These are phyloP conservation scores for Chaetomium sp. DNA, from an alignment of 2,329 filamentous ascomycete species.

Conservation along the genomic window DNA sequence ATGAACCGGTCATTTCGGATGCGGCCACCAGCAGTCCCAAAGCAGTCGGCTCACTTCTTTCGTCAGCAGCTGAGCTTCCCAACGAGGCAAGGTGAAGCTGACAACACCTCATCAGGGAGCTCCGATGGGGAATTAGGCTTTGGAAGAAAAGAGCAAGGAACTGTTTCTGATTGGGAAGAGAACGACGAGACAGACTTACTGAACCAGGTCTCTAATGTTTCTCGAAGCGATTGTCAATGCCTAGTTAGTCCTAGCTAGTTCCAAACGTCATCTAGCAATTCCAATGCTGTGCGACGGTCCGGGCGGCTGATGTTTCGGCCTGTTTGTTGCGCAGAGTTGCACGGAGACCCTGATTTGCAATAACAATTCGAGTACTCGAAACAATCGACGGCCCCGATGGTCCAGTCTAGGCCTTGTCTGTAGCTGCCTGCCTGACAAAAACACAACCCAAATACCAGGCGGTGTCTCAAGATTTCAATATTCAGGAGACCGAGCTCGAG, in stretches of 20 bases:
- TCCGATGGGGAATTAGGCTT: not conserved
- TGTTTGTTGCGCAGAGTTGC: not conserved
- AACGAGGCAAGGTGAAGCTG: conserved; percentile 10
- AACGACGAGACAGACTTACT: conserved; percentile 4
- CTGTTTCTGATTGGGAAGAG: conserved; percentile 8
- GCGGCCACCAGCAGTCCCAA: conserved; percentile 1
- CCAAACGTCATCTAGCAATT: not conserved
- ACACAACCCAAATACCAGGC: not conserved
- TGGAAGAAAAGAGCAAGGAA: not conserved
- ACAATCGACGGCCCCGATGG: not conserved
- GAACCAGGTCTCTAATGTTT: not conserved
- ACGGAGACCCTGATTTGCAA: conserved; percentile 5
- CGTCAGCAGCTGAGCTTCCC: conserved; percentile 13
- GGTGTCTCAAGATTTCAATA: not conserved
- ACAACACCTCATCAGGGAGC: conserved; percentile 6
- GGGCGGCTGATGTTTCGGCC: not conserved
- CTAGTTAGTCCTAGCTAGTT: not conserved
- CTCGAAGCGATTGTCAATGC: conserved; percentile 11
- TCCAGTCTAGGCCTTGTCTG: not conserved
- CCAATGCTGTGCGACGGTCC: conserved; percentile 7
- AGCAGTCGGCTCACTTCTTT: not conserved
- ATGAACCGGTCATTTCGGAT: conserved; percentile 8
- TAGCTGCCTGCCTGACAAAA: not conserved
- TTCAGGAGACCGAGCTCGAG: not conserved
- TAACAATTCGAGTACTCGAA: not conserved